Conservation (phyloP, 352 stramenopile genomes). For the Phytopythium kandeliae region DNA sequence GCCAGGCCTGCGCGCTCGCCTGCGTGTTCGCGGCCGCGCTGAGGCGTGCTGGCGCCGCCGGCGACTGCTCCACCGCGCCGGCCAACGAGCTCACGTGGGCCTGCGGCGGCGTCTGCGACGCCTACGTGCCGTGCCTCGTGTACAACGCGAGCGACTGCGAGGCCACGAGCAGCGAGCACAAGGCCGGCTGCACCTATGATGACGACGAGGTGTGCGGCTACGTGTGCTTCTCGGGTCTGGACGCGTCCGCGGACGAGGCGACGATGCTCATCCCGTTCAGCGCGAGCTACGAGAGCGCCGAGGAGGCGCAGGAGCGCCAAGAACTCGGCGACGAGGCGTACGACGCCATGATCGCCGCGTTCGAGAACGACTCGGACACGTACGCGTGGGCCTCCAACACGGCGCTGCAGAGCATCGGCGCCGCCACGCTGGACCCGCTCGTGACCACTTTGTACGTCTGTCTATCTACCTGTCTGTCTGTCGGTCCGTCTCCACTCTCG, state of each 20-base stretch:
- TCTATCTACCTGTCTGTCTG: no score
- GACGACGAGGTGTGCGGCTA: slow-evolving; percentile 13
- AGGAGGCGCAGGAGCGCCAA: slow-evolving; percentile 13
- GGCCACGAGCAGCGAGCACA: slow-evolving; percentile 10
- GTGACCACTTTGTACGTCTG: slow-evolving; percentile 4
- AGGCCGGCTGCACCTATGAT: slow-evolving; percentile 12
- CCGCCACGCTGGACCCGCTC: slow-evolving; percentile 10
- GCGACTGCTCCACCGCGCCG: background rate
- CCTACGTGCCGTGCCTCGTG: slow-evolving; percentile 15
- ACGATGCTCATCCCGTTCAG: slow-evolving; percentile 23
- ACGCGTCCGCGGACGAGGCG: slow-evolving; percentile 4
- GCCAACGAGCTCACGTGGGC: slow-evolving; percentile 12
- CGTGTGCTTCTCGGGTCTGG: slow-evolving; percentile 17
- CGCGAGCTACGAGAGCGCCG: slow-evolving; percentile 16
- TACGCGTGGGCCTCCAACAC: slow-evolving; percentile 25
- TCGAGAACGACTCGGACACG: slow-evolving; percentile 16
- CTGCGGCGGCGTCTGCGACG: slow-evolving; percentile 16
- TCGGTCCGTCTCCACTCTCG: no score
- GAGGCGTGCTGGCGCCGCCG: background rate
- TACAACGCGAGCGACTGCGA: slow-evolving; percentile 12
- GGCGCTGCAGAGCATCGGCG: slow-evolving; percentile 13
- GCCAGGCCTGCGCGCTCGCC: background rate
- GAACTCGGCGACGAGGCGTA: slow-evolving; percentile 6
- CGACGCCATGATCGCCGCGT: slow-evolving; percentile 11
- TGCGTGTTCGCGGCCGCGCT: background rate